Base-by-base conservation (phyloP, 2,329 filamentous ascomycete species). In the Fusarium nygamai region DNA sequence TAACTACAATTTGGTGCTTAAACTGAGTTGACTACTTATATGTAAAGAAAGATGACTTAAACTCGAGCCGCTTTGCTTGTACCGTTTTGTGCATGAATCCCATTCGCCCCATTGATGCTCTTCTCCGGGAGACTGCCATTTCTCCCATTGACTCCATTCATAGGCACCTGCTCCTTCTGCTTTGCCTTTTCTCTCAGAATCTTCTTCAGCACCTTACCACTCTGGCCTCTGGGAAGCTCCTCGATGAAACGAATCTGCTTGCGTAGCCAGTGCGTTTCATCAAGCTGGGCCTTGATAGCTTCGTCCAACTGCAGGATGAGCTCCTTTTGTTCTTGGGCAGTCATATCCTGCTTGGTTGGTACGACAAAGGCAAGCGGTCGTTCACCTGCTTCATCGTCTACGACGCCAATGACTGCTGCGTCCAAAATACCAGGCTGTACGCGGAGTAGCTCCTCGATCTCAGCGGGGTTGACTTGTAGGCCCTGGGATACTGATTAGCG, bases 351-450 rank as follows among this genome's bases (percentile, higher is more conserved):
- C 13, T 34, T 61, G 1, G 16, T 6, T 8, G 48, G 48, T 0
- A 61, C 48, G 3, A 61, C 59, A 22, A 61, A 61, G 3, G 59
- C 59, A 12, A 56, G 24, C 1, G 59, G 59, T 4, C 59, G 48
- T 24, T 61, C 59, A 5, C 59, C 59, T 16, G 48, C 59, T 20
- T 56, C 24, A 6, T 61, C 48, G 7, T 61, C 59, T 1, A 24
- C n/a, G 0, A 61, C 2, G 5, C 48, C 59, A 29, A 61, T 61
- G 6, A 61, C 48, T 12, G 59, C 59, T n/a, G 38, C 59, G 14
- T 61, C 59, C 6, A 39, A 4, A 4, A 61, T 13, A 31, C 59
- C 38, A 1, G 59, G 31, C 1, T 61, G 59, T 9, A 29, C 10
- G 0, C 59, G 48, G 2, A 61, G 59, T 1, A 54, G n/a, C 6